Base-by-base conservation (phyloP, 306 rosid genomes). In the Vicia faba region DNA sequence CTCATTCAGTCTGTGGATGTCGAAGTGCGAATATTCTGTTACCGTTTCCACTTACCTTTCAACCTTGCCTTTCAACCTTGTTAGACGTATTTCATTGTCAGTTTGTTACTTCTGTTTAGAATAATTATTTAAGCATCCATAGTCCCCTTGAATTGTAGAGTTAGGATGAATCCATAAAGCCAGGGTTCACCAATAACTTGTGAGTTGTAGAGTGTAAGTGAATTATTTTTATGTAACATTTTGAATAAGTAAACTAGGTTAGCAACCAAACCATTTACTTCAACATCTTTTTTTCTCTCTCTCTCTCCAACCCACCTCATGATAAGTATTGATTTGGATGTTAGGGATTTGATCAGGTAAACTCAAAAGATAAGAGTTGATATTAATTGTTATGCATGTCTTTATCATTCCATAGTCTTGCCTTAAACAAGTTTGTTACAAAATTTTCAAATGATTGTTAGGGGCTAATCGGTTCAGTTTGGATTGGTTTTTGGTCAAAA, bases 1-100 rank as follows among this genome's bases (percentile, higher is more conserved):
- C 38, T 44, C 8, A 13, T 69, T 69, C 40, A 20, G 41, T 13
- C 38, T 36, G 48, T 56, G 59, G 51, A 35, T 75, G 25, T 54
- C 53, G 36, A 29, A 3, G 5, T n/a, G 38, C 2, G 14, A 57
- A 40, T 31, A 43, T 68, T 40, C 38, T 50, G 19, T 39, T 31
- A 26, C 31, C 48, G 0, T 20, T 59, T 48, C 39, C 50, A 46
- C 25, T 33, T 46, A 35, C 20, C 36, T 65, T 64, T 23, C 38
- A 43, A 45, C 33, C 56, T 57, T 36, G 23, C 20, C 36, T 65
- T 64, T 23, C 38, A 43, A 56, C 41, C 56, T 57, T 36, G 23
- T 20, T 20, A 20, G 54, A 11, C 48, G 36, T 20, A n/a, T 55
- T 64, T 33, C 66, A n/a, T 55, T 53, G 39, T 7, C 38, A 64